phyloP scores from a whole-genome alignment of 1,139 yeast genomes.

The Geotrichum australiense region DNA sequence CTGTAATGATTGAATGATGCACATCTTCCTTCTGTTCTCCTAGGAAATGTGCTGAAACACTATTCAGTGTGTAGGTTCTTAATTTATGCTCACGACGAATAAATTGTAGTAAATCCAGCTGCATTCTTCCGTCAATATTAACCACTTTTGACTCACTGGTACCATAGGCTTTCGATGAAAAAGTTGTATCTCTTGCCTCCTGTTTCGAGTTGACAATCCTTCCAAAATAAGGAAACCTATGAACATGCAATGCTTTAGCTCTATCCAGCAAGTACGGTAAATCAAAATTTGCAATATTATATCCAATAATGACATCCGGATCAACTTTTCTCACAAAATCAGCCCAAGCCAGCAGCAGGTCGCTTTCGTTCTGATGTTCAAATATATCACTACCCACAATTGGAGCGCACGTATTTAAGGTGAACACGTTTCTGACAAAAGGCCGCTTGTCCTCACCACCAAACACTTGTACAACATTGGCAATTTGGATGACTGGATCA shows the following conservation, averaged over 20 bases:
- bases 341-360: constrained; percentile 79
- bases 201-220: constrained; percentile 62
- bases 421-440: constrained; percentile 88
- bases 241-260: constrained; percentile 63
- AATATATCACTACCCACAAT: constrained; percentile 90
- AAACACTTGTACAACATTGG: constrained; percentile 79
- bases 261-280: constrained; percentile 87
- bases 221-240: constrained; percentile 80
- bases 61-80: constrained; percentile 88
- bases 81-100: constrained; percentile 91
- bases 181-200: constrained; percentile 71
- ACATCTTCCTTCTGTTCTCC: constrained; percentile 98
- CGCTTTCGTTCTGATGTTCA: constrained; percentile 66
- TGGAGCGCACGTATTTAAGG: constrained; percentile 84
- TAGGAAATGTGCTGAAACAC: constrained; percentile 90
- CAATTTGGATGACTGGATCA: constrained; percentile 95
- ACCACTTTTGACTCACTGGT: constrained; percentile 88
- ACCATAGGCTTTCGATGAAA: constrained; percentile 94
- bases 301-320: constrained; percentile 96
- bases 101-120: constrained; percentile 85
- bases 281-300: constrained; percentile 91
- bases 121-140: constrained; percentile 94
- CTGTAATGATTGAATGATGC: constrained; percentile 93
- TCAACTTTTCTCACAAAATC: constrained; percentile 77
- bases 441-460: constrained; percentile 68